These are phyloP conservation scores for Juncus effusus DNA, from an alignment of 176 grass and related monocot genomes.

Conservation along the genomic window DNA sequence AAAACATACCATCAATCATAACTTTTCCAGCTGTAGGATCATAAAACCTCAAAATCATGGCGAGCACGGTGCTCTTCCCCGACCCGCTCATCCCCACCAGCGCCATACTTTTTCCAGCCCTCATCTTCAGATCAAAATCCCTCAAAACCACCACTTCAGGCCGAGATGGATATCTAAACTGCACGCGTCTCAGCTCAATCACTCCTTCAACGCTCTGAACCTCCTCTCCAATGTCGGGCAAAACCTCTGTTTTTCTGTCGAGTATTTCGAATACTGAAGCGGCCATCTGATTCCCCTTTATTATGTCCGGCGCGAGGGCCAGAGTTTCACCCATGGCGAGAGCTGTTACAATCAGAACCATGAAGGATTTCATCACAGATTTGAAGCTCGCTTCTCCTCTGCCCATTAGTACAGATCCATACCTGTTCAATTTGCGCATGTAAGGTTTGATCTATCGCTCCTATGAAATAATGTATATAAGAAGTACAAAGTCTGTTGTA, in stretches of 20 bases:
- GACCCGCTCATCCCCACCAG: slow-evolving; percentile 94
- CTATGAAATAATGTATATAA: not conserved
- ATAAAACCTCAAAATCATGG: slow-evolving; percentile 83
- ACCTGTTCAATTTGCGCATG: slow-evolving; percentile 42
- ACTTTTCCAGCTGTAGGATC: slow-evolving; percentile 69
- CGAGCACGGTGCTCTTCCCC: slow-evolving; percentile 83
- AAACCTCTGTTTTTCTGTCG: slow-evolving; percentile 71
- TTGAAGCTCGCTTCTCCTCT: slow-evolving; percentile 77
- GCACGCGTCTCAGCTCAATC: slow-evolving; percentile 63
- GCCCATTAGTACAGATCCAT: slow-evolving; percentile 79
- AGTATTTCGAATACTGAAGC: slow-evolving; percentile 89
- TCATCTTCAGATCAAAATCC: slow-evolving; percentile 76
- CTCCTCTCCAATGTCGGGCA: slow-evolving; percentile 60
- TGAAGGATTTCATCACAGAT: slow-evolving; percentile 94
- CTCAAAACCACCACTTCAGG: slow-evolving; percentile 71
- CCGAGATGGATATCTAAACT: slow-evolving; percentile 80
- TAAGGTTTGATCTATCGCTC: slow-evolving; percentile 11
- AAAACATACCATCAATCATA: slow-evolving; percentile 68
- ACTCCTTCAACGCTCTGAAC: slow-evolving; percentile 55
- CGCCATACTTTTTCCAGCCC: slow-evolving; percentile 91
- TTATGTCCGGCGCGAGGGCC: slow-evolving; percentile 82
- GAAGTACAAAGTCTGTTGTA: slow-evolving; percentile 15
- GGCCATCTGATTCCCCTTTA: slow-evolving; percentile 96
- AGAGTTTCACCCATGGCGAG: slow-evolving; percentile 81
- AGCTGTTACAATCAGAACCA: slow-evolving; percentile 92